Conservation (phyloP, 2,329 filamentous ascomycete genomes). For the Neoascochyta sp. region DNA sequence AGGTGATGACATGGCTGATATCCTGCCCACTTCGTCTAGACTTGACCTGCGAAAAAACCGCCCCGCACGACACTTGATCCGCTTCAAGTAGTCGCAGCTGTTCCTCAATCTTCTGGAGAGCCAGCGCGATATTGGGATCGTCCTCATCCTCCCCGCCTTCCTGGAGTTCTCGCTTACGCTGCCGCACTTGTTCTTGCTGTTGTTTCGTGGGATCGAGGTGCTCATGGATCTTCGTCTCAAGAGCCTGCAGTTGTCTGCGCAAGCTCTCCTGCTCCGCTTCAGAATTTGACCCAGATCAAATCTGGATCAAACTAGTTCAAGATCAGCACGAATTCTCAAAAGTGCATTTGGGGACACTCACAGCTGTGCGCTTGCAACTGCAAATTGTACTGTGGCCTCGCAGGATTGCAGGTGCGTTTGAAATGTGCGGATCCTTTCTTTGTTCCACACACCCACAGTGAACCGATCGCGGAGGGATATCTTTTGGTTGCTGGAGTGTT, state of each 20-base stretch:
- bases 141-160: constrained; percentile 10
- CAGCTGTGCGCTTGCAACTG: constrained; percentile 11
- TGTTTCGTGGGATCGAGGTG: constrained; percentile 7
- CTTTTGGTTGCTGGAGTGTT: constrained; percentile 9
- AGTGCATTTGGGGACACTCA: constrained; percentile 1
- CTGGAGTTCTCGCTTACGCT: constrained; percentile 4
- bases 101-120: constrained; percentile 9
- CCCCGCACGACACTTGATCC: constrained; percentile 9
- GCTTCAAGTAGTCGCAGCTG: constrained; percentile 8
- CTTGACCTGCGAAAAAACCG: constrained; percentile 8
- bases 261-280: constrained; percentile 2
- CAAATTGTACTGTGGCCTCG: constrained; percentile 10
- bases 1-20: constrained; percentile 8
- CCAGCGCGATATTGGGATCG: constrained; percentile 7
- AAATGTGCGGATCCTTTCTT: constrained; percentile 11
- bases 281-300: constrained; percentile 6
- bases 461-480: constrained; percentile 10
- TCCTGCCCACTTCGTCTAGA: constrained; percentile 9
- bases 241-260: constrained; percentile 4
- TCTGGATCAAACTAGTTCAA: constrained; percentile 6
- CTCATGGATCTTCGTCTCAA: constrained; percentile 10
- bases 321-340: neutral
- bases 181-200: constrained; percentile 4
- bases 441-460: constrained; percentile 11
- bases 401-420: constrained; percentile 7